Conservation (phyloP, 2,329 filamentous ascomycete genomes). For the Lasiodiplodia citricola region DNA sequence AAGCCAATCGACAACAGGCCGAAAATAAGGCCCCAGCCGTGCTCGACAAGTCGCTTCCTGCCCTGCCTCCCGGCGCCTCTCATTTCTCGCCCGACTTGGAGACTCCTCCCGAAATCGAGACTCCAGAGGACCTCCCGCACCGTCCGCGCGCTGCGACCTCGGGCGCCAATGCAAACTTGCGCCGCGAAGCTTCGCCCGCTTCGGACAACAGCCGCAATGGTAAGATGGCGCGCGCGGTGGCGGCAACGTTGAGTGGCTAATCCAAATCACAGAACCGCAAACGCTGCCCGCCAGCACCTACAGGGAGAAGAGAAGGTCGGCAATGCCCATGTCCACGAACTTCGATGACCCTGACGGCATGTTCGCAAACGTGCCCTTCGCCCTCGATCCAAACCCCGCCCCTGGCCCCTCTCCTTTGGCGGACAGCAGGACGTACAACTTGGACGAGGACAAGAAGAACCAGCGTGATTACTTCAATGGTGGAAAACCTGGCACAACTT, state of each 20-base stretch:
- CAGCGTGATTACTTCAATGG: conserved; percentile 53
- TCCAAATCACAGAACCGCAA: conserved; percentile 57
- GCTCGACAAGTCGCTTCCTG: conserved; percentile 90
- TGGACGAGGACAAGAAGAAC: conserved; percentile 36
- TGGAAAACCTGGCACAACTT: conserved; percentile 35
- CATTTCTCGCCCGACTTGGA: conserved; percentile 63
- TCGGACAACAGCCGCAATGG: conserved; percentile 42
- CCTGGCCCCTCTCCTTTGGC: conserved; percentile 47
- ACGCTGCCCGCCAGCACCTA: conserved; percentile 78
- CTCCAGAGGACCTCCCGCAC: conserved; percentile 46
- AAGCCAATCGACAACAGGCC: conserved; percentile 49
- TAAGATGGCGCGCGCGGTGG: conserved; percentile 29
- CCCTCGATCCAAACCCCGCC: conserved; percentile 56
- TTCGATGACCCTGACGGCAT: conserved; percentile 63
- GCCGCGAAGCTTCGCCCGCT: conserved; percentile 45
- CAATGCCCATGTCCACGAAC: conserved; percentile 65
- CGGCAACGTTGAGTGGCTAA: conserved; percentile 3
- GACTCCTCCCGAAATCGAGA: conserved; percentile 68
- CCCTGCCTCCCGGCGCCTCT: conserved; percentile 78
- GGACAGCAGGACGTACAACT: conserved; percentile 38
- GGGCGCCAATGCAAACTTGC: conserved; percentile 38
- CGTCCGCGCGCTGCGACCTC: conserved; percentile 29
- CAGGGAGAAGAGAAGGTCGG: conserved; percentile 76
- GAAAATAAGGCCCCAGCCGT: conserved; percentile 61
- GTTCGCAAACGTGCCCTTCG: conserved; percentile 53